Conservation (phyloP, 306 rosid species). For the Lupinus albus region DNA sequence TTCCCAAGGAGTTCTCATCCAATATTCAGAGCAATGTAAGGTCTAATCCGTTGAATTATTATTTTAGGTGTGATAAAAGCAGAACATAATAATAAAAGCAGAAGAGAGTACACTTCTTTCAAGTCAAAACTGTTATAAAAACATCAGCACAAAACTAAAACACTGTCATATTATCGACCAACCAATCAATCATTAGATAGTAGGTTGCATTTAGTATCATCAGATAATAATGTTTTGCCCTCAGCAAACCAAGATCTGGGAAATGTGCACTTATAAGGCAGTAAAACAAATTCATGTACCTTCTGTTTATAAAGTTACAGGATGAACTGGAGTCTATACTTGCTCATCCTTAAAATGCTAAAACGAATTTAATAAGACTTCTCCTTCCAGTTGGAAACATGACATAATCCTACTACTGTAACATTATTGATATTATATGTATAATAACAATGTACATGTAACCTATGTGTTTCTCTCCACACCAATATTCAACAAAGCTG, state of each 20-base stretch:
- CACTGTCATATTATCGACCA: no score
- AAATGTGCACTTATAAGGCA: slow-evolving; percentile 17
- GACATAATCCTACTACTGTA: slow-evolving; percentile 48
- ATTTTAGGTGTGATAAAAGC: no score
- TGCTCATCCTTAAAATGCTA: slow-evolving; percentile 39
- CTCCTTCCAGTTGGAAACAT: slow-evolving; percentile 29
- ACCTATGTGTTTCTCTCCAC: slow-evolving; percentile 68
- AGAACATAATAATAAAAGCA: no score
- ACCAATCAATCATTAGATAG: no score
- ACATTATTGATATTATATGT: slow-evolving; percentile 44
- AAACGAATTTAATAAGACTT: slow-evolving; percentile 42
- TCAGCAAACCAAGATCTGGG: slow-evolving; percentile 14
- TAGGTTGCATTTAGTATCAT: no score
- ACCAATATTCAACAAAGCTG: slow-evolving; percentile 61
- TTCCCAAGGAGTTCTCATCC: no score
- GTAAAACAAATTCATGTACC: slow-evolving; percentile 35
- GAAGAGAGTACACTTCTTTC: no score
- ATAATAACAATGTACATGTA: slow-evolving; percentile 65
- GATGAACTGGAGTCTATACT: slow-evolving; percentile 41
- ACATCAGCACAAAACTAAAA: no score
- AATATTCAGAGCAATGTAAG: no score
- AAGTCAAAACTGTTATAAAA: no score
- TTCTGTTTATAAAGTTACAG: not conserved
- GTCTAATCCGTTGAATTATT: no score
- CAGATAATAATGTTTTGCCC: no score